Conservation (phyloP, 208 protist species). For the Angomonas ambiguus region DNA sequence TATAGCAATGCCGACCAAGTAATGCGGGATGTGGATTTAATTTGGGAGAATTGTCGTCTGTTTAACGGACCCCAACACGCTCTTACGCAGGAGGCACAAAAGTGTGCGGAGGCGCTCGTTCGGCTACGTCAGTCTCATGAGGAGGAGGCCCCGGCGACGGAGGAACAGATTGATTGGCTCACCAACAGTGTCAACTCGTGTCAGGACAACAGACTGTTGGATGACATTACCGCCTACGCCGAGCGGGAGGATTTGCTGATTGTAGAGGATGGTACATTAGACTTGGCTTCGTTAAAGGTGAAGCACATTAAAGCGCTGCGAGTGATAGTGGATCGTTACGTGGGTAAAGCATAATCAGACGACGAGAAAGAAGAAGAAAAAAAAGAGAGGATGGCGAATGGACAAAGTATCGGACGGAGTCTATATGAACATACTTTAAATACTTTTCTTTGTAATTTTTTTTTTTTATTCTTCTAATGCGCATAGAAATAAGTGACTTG, state of each 20-base stretch:
- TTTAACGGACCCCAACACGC: slow-evolving; percentile 62
- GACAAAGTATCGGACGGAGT: no score
- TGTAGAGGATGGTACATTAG: slow-evolving; percentile 39
- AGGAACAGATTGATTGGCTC: slow-evolving; percentile 46
- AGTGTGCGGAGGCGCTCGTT: slow-evolving; percentile 39
- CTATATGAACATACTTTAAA: no score
- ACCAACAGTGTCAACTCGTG: slow-evolving; percentile 26
- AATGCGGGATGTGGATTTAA: slow-evolving; percentile 55
- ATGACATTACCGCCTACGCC: slow-evolving; percentile 46
- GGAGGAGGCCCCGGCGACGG: slow-evolving; percentile 40
- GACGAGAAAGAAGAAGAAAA: no score
- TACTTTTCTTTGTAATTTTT: no score
- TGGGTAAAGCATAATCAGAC: neutral
- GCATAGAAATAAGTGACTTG: no score
- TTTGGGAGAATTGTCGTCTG: slow-evolving; percentile 68
- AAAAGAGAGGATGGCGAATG: no score
- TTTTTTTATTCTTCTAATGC: no score
- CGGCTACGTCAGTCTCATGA: slow-evolving; percentile 31
- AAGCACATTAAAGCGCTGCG: slow-evolving; percentile 56
- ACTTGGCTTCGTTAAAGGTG: slow-evolving; percentile 42
- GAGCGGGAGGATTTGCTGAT: slow-evolving; percentile 37
- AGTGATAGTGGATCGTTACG: slow-evolving; percentile 33
- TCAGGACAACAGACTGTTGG: slow-evolving; percentile 31
- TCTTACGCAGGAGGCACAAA: slow-evolving; percentile 35
- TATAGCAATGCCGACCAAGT: slow-evolving; percentile 57